phyloP scores from a whole-genome alignment of 2,329 filamentous ascomycete species.

The Colletotrichum falcatum region DNA sequence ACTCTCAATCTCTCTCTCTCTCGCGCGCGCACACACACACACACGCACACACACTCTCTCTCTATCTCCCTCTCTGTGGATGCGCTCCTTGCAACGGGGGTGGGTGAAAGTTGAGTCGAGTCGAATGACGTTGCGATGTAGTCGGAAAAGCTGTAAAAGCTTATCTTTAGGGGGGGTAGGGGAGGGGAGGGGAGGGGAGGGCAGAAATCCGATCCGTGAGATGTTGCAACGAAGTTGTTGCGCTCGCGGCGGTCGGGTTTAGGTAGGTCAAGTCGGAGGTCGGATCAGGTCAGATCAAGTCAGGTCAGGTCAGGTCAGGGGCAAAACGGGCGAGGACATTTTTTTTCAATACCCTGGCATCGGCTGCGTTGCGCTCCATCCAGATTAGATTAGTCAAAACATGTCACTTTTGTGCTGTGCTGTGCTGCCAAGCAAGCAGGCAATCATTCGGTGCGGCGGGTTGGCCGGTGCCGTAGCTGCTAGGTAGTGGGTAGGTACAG shows the following conservation, averaged over 20 bases:
- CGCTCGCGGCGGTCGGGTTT: slow-evolving; percentile 3
- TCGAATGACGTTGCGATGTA: neutral
- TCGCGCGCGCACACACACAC: neutral
- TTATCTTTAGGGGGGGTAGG: neutral
- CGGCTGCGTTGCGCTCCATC: neutral
- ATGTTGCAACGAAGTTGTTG: slow-evolving; percentile 17
- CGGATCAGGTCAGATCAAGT: neutral
- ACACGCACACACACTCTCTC: neutral
- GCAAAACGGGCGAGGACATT: slow-evolving; percentile 2
- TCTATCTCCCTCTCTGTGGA: neutral
- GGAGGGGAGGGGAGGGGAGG: neutral
- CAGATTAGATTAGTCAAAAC: neutral
- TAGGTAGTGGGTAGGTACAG: too few species aligned
- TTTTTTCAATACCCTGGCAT: neutral
- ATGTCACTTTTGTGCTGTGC: neutral
- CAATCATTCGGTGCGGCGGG: neutral
- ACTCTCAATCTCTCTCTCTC: neutral
- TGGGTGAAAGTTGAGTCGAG: neutral
- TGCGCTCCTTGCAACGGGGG: neutral
- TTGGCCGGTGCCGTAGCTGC: neutral
- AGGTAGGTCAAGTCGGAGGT: too few species aligned
- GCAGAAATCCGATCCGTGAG: neutral
- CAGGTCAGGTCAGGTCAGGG: neutral
- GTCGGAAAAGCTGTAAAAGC: neutral
- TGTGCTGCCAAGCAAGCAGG: neutral